Evolutionary conservation across 2,329 filamentous ascomycete species (phyloP), one percentile per base, ranked within the genome.

Genomic region (Claviceps africana): DNA sequence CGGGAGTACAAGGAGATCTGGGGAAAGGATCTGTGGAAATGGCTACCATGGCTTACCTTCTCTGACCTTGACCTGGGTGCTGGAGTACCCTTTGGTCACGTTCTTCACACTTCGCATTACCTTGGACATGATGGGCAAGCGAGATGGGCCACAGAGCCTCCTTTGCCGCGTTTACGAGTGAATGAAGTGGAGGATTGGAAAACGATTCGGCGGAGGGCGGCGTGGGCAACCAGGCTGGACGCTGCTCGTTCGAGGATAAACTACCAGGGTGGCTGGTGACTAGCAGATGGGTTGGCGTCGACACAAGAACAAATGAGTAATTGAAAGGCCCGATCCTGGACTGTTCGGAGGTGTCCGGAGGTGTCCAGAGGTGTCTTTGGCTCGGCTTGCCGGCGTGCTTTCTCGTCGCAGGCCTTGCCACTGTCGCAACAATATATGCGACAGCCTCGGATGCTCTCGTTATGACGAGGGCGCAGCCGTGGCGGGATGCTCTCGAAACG

Each of bases 21-120:
- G 17, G 25, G 47, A n/a, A n/a, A 44, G 30, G 39, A 42, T 46
- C 22, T 30, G 31, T n/a, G 25, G 47, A n/a, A n/a, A n/a, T n/a
- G n/a, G n/a, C n/a, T n/a, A n/a, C 21, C 39, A 45, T 51, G 9
- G 13, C 47, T 51, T 73, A 95, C 89, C 89, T 87, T 95, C 91
- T 74, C 90, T 84, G 70, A 98, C 93, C 76, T 97, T 97, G 69
- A 97, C 88, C 77, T 98, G 91, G 63, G 94, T 88, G 59, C 79
- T 83, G 37, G 91, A 96, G 68, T 98, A 98, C 62, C 93, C 93
- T 75, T 97, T 98, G 69, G 93, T 97, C 71, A 98, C 91, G 77
- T 97, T 98, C 76, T 96, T 97, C 64, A 97, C 90, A 67, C 88
- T 95, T 71, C 93, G 82, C 67, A 97, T 88, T 68, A 97, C 89